Conservation (phyloP, 2,329 filamentous ascomycete genomes). For the Trichothecium roseum region DNA sequence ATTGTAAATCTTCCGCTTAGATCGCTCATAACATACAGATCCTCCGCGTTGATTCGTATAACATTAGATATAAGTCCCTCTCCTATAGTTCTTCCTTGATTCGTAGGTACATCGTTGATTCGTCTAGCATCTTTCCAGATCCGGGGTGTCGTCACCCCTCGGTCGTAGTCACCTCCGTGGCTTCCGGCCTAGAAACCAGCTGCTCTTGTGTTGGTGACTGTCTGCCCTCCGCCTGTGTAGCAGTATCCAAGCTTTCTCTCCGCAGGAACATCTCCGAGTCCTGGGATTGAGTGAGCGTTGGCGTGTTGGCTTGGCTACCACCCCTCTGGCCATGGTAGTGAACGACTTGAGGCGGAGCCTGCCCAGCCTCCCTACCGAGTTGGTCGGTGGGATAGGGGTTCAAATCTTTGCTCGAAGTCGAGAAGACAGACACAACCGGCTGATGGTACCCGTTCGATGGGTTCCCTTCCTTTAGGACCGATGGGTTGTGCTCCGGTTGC, state of each 20-base stretch:
- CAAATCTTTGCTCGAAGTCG: constrained; percentile 59
- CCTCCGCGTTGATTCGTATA: no score
- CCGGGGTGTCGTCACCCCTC: no score
- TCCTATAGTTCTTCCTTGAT: no score
- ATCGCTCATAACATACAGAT: no score
- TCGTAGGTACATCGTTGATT: no score
- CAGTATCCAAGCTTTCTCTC: constrained; percentile 37
- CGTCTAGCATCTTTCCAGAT: no score
- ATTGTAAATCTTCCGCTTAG: no score
- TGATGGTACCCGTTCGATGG: constrained; percentile 55
- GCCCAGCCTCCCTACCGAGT: constrained; percentile 50
- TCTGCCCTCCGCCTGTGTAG: neutral
- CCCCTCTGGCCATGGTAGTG: constrained; percentile 59
- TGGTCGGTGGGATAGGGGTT: constrained; percentile 58
- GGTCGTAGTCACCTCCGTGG: no score
- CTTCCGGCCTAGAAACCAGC: no score
- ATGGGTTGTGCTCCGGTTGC: constrained; percentile 46
- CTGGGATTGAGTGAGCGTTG: constrained; percentile 42
- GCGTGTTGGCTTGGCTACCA: constrained; percentile 57
- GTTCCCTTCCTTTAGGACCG: constrained; percentile 34
- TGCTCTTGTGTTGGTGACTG: no score
- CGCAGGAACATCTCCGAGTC: constrained; percentile 29
- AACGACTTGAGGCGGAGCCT: constrained; percentile 54
- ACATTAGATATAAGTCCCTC: no score
- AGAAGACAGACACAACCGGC: constrained; percentile 58